Base-by-base conservation (phyloP, 2,329 filamentous ascomycete genomes). In the Exophiala sideris region DNA sequence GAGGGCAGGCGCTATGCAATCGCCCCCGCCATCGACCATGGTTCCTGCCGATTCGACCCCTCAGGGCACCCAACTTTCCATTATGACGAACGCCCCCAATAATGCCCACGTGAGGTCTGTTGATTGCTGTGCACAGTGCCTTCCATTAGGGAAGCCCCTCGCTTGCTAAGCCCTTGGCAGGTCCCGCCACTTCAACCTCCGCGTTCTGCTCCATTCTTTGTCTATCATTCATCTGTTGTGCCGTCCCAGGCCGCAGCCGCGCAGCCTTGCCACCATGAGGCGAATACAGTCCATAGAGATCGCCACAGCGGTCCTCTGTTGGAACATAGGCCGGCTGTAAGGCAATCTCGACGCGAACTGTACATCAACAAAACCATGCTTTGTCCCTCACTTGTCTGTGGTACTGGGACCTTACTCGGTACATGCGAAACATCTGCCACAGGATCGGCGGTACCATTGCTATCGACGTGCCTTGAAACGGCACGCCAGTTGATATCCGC, bases 401-500 rank as follows among this genome's bases (percentile, higher is more conserved):
- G 20, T 7, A 48, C 52, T 11, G 52, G 34, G 14, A 14, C 21
- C 32, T 41, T 50, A 33, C 45, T 53, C 16, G 58, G 58, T n/a
- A 60, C 48, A 24, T 52, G 48, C 6, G 38, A 52, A 14, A 58
- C 51, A 41, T 54, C 51, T 10, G 58, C 56, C n/a, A 61, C 58
- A 8, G 52, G 52, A 10, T 36, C 40, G 16, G 52, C 50, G 12
- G 38, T 48, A 3, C 57, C 57, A 5, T 32, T 35, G 3, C 35
- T 11, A 53, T 73, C 64, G 21, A 78, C 67, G 38, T 66, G 63
- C 5, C 52, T 34, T 5, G 68, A 54, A 7, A 78, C 68, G 10
- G 68, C 67, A 3, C 62, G 48, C 51, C 72, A 67, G 64, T 75
- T 77, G 33, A 41, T 54, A 42, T 71, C 62, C 9, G 76, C 76